Evolutionary conservation across 2,329 filamentous ascomycete genomes (phyloP).

Genomic region (Ophiobolus disseminans): DNA sequence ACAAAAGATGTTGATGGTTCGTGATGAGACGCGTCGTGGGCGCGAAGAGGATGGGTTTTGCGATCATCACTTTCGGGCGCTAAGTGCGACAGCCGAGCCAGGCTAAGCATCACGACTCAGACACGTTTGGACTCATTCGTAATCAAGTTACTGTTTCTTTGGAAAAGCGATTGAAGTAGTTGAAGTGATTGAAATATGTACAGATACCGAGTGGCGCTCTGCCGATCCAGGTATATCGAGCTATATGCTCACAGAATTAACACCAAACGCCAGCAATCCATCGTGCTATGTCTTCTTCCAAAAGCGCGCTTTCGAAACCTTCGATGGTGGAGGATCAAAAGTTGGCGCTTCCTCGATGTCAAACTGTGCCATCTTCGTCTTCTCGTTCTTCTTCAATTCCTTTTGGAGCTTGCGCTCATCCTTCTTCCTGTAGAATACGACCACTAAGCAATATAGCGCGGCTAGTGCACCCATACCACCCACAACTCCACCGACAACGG

Average conservation of each 20-base stretch:
- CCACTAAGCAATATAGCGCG: slow-evolving; percentile 37
- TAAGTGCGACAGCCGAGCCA: neutral
- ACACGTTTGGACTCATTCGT: neutral
- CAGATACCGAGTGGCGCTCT: slow-evolving; percentile 13
- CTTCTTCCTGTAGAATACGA: slow-evolving; percentile 37
- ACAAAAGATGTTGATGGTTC: neutral
- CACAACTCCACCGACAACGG: slow-evolving; percentile 48
- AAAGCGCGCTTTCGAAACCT: slow-evolving; percentile 33
- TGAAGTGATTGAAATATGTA: neutral
- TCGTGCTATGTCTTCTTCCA: slow-evolving; percentile 39
- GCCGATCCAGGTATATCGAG: slow-evolving; percentile 21
- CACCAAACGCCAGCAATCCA: neutral
- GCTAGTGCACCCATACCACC: slow-evolving; percentile 42
- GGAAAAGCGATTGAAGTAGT: neutral
- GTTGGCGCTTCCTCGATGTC: slow-evolving; percentile 41
- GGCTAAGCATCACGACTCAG: no score
- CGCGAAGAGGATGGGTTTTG: neutral
- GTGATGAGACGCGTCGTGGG: neutral
- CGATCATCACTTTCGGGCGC: neutral
- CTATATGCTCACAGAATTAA: neutral
- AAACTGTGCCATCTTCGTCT: slow-evolving; percentile 42
- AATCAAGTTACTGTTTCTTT: no score
- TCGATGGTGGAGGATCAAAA: slow-evolving; percentile 41
- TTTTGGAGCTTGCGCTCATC: slow-evolving; percentile 36
- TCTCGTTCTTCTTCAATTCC: slow-evolving; percentile 33